Evolutionary conservation across 805 yeast genomes (phyloP).

Genomic region (Komagataella kurtzmanii): DNA sequence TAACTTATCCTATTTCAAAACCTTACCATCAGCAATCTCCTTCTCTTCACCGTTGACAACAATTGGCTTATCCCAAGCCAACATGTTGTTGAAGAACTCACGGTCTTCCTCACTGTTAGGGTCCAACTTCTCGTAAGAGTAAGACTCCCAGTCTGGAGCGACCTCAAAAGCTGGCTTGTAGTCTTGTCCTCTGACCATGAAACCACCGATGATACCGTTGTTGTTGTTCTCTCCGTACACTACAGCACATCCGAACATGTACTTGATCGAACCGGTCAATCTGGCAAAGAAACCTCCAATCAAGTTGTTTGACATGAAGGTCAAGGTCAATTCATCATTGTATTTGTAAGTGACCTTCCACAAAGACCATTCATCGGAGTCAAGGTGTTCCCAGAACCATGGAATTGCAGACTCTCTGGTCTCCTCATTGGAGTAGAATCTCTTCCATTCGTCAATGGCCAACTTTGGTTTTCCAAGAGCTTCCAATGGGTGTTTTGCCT

Average conservation of each 20-base stretch:
- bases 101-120: slow-evolving; percentile 62
- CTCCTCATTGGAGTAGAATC: slow-evolving; percentile 92
- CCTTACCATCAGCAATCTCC: slow-evolving; percentile 96
- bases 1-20: slow-evolving; percentile 53
- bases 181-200: slow-evolving; percentile 93
- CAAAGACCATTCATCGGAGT: slow-evolving; percentile 87
- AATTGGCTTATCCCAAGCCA: slow-evolving; percentile 98
- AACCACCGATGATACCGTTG: slow-evolving; percentile 94
- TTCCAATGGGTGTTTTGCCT: slow-evolving; percentile 87
- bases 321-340: slow-evolving; percentile 92
- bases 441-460: slow-evolving; percentile 87
- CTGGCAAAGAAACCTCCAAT: slow-evolving; percentile 98
- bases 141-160: slow-evolving; percentile 99
- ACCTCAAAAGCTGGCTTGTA: slow-evolving; percentile 85
- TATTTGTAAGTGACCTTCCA: slow-evolving; percentile 95
- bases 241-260: slow-evolving; percentile 84
- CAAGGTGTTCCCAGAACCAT: slow-evolving; percentile 91
- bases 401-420: slow-evolving; percentile 91
- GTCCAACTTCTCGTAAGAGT: slow-evolving; percentile 72
- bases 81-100: slow-evolving; percentile 76
- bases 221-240: slow-evolving; percentile 98
- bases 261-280: slow-evolving; percentile 82
- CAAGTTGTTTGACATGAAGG: slow-evolving; percentile 97
- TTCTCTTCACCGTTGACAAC: slow-evolving; percentile 61
- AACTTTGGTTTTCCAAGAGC: slow-evolving; percentile 58